Evolutionary conservation across 257 asterid genomes (phyloP), one percentile per base, ranked within the genome.

Genomic region (Schizonepeta tenuifolia): DNA sequence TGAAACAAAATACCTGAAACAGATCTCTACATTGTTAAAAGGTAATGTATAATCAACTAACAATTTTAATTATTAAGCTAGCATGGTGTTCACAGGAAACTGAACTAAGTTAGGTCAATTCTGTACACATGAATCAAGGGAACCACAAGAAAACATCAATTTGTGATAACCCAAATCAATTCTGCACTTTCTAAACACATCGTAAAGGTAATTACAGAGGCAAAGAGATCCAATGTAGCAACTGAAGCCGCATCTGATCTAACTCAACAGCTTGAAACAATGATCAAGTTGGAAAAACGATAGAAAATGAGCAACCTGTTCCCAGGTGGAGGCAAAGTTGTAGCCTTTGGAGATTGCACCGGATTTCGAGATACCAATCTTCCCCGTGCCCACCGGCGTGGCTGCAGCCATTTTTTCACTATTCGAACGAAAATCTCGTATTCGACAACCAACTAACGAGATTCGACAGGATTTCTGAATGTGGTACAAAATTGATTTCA

Each of bases 291-390:
- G 13, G 31, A 70, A 31, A 24, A 36, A 40, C 43, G 36, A 46
- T 7, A 51, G 22, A 64, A 73, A 70, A 35, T 38, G 46, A 6
- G 63, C 40, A 51, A 95, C 99, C 85, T 90, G 97, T 70, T 95
- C 99, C 99, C 99, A 92, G 54, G 82, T 86, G 78, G 99, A 95
- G 81, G 97, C 96, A 21, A 95, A 95, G 75, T 90, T 95, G 82
- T 92, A 95, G 77, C 98, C 96, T 78, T 83, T 90, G 56, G 97
- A 92, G 79, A 95, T 83, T 55, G 96, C 96, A 76, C 93, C 98
- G 31, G 94, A 87, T 76, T 83, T 88, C 1, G 95, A 90, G 22
- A 86, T 85, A 54, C 83, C 78, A 36, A 82, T 50, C 77, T 77
- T 85, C 57, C 85, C 81, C 31, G 88, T 62, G 46, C 79, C 83